phyloP scores from a whole-genome alignment of 805 yeast genomes.

The Blastobotrys americana region DNA sequence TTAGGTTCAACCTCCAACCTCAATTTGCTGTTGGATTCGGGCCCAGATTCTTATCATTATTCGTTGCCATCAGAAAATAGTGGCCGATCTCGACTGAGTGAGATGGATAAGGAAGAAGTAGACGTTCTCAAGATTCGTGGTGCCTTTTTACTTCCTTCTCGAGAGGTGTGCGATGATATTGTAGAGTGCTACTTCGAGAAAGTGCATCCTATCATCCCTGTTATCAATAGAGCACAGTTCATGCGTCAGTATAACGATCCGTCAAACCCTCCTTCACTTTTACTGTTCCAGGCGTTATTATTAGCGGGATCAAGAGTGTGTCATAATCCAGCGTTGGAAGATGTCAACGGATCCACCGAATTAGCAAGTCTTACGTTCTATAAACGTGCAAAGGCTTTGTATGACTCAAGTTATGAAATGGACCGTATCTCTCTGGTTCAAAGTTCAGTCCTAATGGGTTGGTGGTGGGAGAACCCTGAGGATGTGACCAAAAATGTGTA shows the following conservation, averaged over 20 bases:
- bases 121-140: constrained; percentile 59
- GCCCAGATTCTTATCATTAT: constrained; percentile 39
- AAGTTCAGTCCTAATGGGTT: constrained; percentile 53
- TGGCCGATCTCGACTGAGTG: constrained; percentile 23
- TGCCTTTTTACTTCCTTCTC: constrained; percentile 61
- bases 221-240: constrained; percentile 56
- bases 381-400: constrained; percentile 66
- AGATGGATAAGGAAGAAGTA: constrained; percentile 52
- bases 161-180: constrained; percentile 51
- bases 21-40: constrained; percentile 39
- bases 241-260: constrained; percentile 50
- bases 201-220: constrained; percentile 64
- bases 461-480: constrained; percentile 70
- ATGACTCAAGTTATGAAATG: constrained; percentile 60
- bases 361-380: constrained; percentile 53
- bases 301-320: constrained; percentile 62
- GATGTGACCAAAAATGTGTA: constrained; percentile 58
- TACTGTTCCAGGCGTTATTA: constrained; percentile 61
- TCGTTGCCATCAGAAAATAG: constrained; percentile 20
- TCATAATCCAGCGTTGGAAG: constrained; percentile 45
- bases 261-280: constrained; percentile 51
- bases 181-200: constrained; percentile 55
- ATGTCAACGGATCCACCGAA: constrained; percentile 39
- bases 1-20: constrained; percentile 50
- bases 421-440: constrained; percentile 59